Base-by-base conservation (phyloP, 495 filamentous ascomycete genomes). In the Talaromyces thailandensis region DNA sequence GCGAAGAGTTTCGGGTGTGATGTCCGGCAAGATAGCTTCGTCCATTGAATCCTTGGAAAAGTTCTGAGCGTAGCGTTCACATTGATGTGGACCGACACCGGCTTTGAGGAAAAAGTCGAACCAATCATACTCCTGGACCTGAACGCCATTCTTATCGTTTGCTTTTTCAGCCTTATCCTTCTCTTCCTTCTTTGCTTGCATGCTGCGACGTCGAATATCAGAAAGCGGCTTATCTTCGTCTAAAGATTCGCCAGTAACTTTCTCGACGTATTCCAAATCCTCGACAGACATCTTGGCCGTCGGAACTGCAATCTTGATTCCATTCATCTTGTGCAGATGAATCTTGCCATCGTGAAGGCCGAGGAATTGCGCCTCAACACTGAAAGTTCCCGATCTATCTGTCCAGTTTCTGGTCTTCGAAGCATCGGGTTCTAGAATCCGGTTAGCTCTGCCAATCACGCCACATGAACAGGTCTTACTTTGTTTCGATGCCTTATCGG, bases 221-320 rank as follows among this genome's bases (percentile, higher is more conserved):
- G 89, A 90, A 26, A 96, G 78, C 9, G 95, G 94, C 75, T 97
- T 99, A 65, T 98, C 94, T 70, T 99, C 93, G 68, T 98, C 93
- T 29, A 99, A 77, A 11, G 92, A 96, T 16, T 89, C 78, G n/a
- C 92, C 92, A 16, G 92, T 92, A 14, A 82, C 75, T 59, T 82
- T 83, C 73, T 99, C 94, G 31, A 98, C 93, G 64, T 94, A 97
- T 75, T 96, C 93, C 25, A 99, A 76, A 73, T 99, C 94, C 67
- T 92, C 89, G 48, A 92, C 79, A 2, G 93, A 91, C 94, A 99
- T 99, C 73, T 98, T 98, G 9, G 84, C 74, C 40, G 96, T 84
- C 25, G 94, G 93, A 4, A 99, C 94, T 7, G 94, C 94, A 73
- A 99, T 99, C 73, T 97, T 96, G 56, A 99, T 91, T 11, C 94